phyloP scores from a whole-genome alignment of 1,284 basidiomycete genomes.

The Cutaneotrichosporon sp. region DNA sequence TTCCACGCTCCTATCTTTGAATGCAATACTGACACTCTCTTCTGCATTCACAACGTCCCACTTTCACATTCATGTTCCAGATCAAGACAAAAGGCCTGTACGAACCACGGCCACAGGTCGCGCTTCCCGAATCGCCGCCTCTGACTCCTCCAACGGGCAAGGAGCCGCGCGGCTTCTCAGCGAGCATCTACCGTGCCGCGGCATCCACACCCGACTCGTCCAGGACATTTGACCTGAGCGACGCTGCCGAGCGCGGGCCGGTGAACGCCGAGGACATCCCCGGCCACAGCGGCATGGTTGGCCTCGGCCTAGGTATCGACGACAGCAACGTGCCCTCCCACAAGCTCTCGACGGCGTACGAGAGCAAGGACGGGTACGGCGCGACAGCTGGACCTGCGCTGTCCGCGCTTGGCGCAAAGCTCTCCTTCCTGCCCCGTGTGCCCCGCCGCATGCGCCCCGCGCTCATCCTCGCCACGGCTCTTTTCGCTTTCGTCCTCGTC shows the following conservation, averaged over 20 bases:
- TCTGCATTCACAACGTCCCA: too few relatives aligned
- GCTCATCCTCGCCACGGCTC: constrained; percentile 28
- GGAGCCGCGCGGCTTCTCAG: background rate
- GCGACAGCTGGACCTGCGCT: background rate
- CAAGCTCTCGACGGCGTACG: background rate
- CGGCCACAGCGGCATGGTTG: constrained; percentile 9
- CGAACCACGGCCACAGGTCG: constrained; percentile 3
- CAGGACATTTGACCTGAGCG: too few relatives aligned
- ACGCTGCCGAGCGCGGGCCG: constrained; percentile 9
- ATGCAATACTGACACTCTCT: too few relatives aligned
- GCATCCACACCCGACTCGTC: background rate
- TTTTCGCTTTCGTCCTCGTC: constrained; percentile 25
- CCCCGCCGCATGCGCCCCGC: constrained; percentile 33
- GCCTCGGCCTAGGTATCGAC: constrained; percentile 11
- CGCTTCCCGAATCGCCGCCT: constrained; percentile 11
- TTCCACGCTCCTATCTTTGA: too few relatives aligned
- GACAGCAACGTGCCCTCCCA: background rate
- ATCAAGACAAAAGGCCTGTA: background rate
- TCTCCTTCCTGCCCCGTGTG: constrained; percentile 30
- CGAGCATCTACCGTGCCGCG: background rate
- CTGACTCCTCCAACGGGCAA: constrained; percentile 9
- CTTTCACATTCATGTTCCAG: too few relatives aligned
- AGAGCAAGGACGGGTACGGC: background rate
- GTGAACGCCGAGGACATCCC: constrained; percentile 13
- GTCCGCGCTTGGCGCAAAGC: constrained; percentile 5